A percentile compares a stretch with the other conserved stretches of the same genome.
Evolutionary conservation across 2,329 filamentous ascomycete genomes (phyloP).

Genomic region (Neocucurbitaria cava): DNA sequence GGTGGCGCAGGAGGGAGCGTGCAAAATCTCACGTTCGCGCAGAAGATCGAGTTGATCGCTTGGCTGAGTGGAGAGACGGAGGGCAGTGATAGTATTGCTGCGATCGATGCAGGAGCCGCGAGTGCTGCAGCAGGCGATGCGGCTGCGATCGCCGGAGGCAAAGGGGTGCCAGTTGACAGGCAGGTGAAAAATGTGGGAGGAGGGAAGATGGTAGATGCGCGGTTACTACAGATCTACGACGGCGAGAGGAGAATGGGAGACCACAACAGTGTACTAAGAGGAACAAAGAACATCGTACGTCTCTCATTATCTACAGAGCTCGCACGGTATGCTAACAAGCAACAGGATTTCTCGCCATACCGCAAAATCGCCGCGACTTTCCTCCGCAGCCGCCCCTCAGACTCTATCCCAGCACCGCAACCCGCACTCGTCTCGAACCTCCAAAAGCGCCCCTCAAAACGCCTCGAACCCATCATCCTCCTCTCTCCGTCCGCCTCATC

Average conservation of each 20-base stretch:
- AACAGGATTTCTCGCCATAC: conserved; percentile 90
- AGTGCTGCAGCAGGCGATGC: conserved; percentile 58
- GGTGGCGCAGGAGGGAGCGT: conserved; percentile 70
- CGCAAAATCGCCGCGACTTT: conserved; percentile 84
- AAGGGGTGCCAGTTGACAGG: conserved; percentile 50
- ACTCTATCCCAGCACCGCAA: conserved; percentile 44
- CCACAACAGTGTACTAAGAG: conserved; percentile 84
- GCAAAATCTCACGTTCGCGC: conserved; percentile 88
- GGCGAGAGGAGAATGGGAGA: conserved; percentile 92
- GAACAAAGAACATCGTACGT: conserved; percentile 84
- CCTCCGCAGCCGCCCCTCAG: conserved; percentile 62
- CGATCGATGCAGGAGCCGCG: conserved; percentile 69
- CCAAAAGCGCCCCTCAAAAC: conserved; percentile 51
- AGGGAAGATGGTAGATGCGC: conserved; percentile 69
- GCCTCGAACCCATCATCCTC: conserved; percentile 84
- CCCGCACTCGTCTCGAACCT: conserved; percentile 49
- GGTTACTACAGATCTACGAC: conserved; percentile 86
- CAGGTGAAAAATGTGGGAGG: conserved; percentile 45
- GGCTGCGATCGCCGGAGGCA: conserved; percentile 60
- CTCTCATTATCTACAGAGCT: background rate
- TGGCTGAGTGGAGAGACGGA: conserved; percentile 87
- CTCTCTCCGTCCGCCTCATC: conserved; percentile 95
- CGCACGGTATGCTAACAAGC: conserved; percentile 22
- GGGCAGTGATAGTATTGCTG: conserved; percentile 89
- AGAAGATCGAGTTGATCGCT: conserved; percentile 87